Conservation (phyloP, 2,329 filamentous ascomycete genomes). For the Pseudocercospora macadamiae region DNA sequence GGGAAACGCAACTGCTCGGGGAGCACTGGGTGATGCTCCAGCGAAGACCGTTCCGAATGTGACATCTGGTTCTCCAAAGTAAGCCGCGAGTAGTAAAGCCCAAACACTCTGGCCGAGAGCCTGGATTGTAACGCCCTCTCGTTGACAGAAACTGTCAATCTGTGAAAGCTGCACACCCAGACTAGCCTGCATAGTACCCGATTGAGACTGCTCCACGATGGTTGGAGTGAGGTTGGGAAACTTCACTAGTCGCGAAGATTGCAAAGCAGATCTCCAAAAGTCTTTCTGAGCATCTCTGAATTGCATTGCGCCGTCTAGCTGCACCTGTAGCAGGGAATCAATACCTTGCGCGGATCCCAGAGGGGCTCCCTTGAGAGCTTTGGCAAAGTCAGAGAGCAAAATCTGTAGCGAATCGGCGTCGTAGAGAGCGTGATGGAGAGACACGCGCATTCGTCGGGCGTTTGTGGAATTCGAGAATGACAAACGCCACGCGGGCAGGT, state of each 20-base stretch:
- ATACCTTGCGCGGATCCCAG: constrained; percentile 40
- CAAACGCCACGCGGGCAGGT: constrained; percentile 66
- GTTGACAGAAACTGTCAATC: constrained; percentile 61
- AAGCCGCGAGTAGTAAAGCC: constrained; percentile 73
- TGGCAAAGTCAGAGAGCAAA: constrained; percentile 64
- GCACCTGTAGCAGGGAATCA: constrained; percentile 46
- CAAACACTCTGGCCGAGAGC: constrained; percentile 76
- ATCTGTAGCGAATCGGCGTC: constrained; percentile 74
- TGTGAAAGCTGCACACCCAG: constrained; percentile 47
- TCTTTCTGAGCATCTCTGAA: constrained; percentile 10
- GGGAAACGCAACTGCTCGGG: constrained; percentile 68
- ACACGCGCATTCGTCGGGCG: constrained; percentile 48
- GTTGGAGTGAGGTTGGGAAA: constrained; percentile 78
- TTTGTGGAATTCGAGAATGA: constrained; percentile 46
- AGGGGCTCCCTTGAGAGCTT: constrained; percentile 37
- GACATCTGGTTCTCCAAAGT: constrained; percentile 73
- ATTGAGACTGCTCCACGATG: constrained; percentile 39
- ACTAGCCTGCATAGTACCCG: constrained; percentile 40
- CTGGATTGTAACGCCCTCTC: constrained; percentile 71
- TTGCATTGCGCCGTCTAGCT: constrained; percentile 34
- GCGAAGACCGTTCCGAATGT: constrained; percentile 82
- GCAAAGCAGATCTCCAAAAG: constrained; percentile 65
- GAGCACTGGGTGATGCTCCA: constrained; percentile 66
- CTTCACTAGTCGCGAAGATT: constrained; percentile 54
- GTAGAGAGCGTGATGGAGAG: constrained; percentile 80